Base-by-base conservation (phyloP, 495 filamentous ascomycete genomes). In the Saxophila tyrrhenica region DNA sequence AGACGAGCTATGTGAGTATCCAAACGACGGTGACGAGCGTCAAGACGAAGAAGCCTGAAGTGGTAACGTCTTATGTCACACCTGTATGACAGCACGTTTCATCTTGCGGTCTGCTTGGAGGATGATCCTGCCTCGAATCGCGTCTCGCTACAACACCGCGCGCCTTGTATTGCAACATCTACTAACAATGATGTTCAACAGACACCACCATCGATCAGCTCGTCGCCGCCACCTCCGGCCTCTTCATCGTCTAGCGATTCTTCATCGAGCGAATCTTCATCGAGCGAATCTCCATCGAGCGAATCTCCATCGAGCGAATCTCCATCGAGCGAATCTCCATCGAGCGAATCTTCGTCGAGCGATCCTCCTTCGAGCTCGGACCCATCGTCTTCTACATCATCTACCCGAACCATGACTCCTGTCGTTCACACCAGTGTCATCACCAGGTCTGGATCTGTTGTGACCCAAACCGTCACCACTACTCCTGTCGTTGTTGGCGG, bases 21-120 rank as follows among this genome's bases (percentile, higher is more conserved):
- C 47, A 55, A 41, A 38, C 49, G 52, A 60, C 57, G 48, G 52
- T 60, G 38, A 56, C 48, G 35, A 35, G 25, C 21, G 45, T 24
- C 3, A 23, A 51, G 22, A 55, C 29, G 22, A 43, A 50, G 52
- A 51, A 38, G n/a, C 35, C 56, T 38, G 55, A 52, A 23, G 35
- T 52, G 9, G 47, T 60, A 52, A 45, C 53, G 48, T 60, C 57
- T 19, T 56, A 60, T 48, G 57, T 60, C 22, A 55, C 57, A 55
- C 52, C 48, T 46, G 57, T 60, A 60, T 51, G 57, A 51, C 21
- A 46, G 39, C 47, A 55, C 47, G 11, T 60, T 55, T 60, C 47
- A 55, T 60, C 48, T 35, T 48, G 52, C 41, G 17, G 38, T 60
- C 52, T 16, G 32, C 45, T 35, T 39, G 25, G 44, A 51, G 57